Percentiles rank a stretch among this genome's conserved stretches.
phyloP scores from a whole-genome alignment of 164 flowering plant species.

The Vitis rotundifolia region DNA sequence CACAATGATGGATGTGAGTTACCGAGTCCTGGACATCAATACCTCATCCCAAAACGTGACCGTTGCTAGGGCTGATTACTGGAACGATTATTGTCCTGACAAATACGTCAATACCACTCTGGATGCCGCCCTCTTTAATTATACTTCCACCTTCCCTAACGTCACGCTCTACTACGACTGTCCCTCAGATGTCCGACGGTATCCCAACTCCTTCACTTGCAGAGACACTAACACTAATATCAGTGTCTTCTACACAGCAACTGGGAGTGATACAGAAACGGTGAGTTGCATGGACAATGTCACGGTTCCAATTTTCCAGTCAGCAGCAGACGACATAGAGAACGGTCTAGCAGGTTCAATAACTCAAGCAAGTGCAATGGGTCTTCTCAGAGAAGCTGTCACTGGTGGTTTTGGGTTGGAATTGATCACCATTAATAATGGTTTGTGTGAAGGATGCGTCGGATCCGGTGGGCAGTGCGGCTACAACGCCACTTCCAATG shows the following conservation, averaged over 20 bases:
- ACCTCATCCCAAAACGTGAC: background rate
- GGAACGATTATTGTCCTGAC: background rate
- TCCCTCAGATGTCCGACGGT: background rate
- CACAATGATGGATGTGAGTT: background rate
- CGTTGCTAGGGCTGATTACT: slow-evolving; percentile 9
- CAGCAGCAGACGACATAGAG: too few relatives aligned
- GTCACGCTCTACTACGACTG: slow-evolving; percentile 22
- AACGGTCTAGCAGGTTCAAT: too few relatives aligned
- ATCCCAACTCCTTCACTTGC: too few relatives aligned
- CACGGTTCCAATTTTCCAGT: too few relatives aligned
- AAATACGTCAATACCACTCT: slow-evolving; percentile 11
- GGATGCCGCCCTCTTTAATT: slow-evolving; percentile 10
- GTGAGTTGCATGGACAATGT: too few relatives aligned
- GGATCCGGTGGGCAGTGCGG: slow-evolving; percentile 16
- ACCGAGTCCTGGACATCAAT: slow-evolving; percentile 12
- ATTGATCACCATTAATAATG: slow-evolving; percentile 5
- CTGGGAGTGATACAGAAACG: too few relatives aligned
- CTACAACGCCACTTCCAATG: background rate
- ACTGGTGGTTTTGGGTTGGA: slow-evolving; percentile 16
- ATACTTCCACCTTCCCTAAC: slow-evolving; percentile 5
- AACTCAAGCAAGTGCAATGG: too few relatives aligned
- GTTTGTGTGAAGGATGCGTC: slow-evolving; percentile 7
- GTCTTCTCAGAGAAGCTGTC: background rate
- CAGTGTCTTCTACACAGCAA: too few relatives aligned
- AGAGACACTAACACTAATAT: too few relatives aligned